A percentile compares a stretch with the other conserved stretches of the same genome.
Evolutionary conservation across 73 alveolate species (phyloP).

Genomic region (Durusdinium trenchii): DNA sequence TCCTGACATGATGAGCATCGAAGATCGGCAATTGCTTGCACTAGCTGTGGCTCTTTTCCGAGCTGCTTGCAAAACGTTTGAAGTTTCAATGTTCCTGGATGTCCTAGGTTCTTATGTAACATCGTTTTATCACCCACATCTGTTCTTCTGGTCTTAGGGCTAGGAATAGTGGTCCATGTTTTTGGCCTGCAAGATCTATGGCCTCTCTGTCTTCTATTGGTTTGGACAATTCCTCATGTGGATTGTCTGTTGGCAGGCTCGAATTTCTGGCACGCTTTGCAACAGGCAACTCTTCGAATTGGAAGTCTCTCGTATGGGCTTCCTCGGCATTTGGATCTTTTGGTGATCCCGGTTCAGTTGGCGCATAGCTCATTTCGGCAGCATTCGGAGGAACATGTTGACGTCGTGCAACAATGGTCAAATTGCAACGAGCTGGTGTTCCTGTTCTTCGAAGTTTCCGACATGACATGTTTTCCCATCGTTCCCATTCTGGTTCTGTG

Average conservation of each 20-base stretch:
- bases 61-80: neutral
- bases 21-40: neutral
- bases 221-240: neutral
- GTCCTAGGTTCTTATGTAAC: neutral
- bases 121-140: neutral
- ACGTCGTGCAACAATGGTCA: neutral
- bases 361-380: too few species aligned
- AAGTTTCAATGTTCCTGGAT: neutral
- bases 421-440: neutral
- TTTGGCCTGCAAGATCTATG: neutral
- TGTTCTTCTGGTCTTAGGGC: neutral
- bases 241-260: neutral
- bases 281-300: too few species aligned
- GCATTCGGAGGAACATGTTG: neutral
- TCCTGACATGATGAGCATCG: neutral
- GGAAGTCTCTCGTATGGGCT: too few species aligned
- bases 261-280: neutral
- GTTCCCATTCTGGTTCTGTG: neutral
- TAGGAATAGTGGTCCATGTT: neutral
- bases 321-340: too few species aligned
- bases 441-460: neutral
- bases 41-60: neutral
- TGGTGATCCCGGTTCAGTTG: neutral
- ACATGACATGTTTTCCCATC: neutral
- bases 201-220: neutral